These are phyloP conservation scores for Ajuga chamaepitys DNA, from an alignment of 257 asterid species.

Conservation along the genomic window DNA sequence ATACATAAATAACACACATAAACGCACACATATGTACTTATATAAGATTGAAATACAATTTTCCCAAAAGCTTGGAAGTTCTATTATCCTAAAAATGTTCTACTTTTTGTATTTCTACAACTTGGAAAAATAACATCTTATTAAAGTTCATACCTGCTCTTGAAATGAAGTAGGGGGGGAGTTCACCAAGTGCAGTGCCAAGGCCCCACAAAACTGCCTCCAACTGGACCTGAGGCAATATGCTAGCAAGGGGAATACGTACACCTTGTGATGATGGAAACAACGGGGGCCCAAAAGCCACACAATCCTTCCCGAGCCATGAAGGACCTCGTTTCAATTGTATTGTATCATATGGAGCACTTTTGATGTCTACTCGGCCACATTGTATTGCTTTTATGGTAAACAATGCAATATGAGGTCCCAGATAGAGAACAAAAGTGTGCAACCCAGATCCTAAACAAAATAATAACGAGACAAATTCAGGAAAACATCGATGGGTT, in stretches of 20 bases:
- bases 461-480: background rate
- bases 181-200: conserved; percentile 96
- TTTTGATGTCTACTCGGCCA: conserved; percentile 83
- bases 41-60: background rate
- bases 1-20: background rate
- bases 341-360: conserved; percentile 85
- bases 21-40: too few species aligned
- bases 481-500: background rate
- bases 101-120: background rate
- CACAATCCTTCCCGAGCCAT: conserved; percentile 81
- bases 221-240: conserved; percentile 78
- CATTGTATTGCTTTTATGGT: conserved; percentile 85
- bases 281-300: conserved; percentile 62
- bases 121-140: background rate
- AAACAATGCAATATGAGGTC: conserved; percentile 93
- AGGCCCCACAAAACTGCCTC: conserved; percentile 91
- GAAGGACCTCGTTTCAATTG: conserved; percentile 58
- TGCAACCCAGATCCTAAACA: conserved; percentile 81
- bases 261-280: conserved; percentile 53
- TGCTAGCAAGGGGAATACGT: conserved; percentile 65
- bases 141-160: conserved; percentile 60
- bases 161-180: conserved; percentile 91
- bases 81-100: background rate
- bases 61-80: background rate
- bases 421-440: conserved; percentile 86